Conservation (phyloP, 1,139 yeast species). For the Nakaseomyces kungkrabaensis region DNA sequence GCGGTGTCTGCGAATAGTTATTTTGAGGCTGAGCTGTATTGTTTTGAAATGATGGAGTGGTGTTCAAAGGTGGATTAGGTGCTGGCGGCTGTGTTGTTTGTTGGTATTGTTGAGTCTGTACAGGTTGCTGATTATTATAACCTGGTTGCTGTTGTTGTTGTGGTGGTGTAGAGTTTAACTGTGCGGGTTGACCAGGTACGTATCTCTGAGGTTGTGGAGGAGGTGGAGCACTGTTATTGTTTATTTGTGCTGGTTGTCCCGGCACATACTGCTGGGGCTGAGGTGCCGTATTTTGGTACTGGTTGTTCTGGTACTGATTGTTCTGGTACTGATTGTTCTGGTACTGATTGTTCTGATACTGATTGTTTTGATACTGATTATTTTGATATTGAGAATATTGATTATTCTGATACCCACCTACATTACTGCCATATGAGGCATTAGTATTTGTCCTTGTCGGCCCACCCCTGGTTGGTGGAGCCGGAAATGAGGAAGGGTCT, state of each 20-base stretch:
- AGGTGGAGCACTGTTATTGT: constrained; percentile 3
- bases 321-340: constrained; percentile 1
- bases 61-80: not conserved
- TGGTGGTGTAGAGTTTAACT: not conserved
- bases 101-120: constrained; percentile 4
- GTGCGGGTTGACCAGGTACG: not conserved
- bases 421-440: constrained; percentile 8
- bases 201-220: constrained; percentile 6
- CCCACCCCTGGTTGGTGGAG: constrained; percentile 44
- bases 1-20: not conserved
- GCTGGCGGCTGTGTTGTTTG: constrained; percentile 3
- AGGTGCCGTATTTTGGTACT: not conserved
- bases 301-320: not conserved
- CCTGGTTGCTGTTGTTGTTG: not conserved
- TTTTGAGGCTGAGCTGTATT: not conserved
- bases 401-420: constrained; percentile 8
- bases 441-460: constrained; percentile 6
- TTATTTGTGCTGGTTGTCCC: constrained; percentile 7
- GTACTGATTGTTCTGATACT: constrained; percentile 8
- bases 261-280: constrained; percentile 5
- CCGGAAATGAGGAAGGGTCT: constrained; percentile 39
- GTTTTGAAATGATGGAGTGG: not conserved
- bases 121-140: not conserved
- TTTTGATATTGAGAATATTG: constrained; percentile 7
- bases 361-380: constrained; percentile 1